Evolutionary conservation across 2,329 filamentous ascomycete species (phyloP).

Genomic region (Botrytis deweyae): DNA sequence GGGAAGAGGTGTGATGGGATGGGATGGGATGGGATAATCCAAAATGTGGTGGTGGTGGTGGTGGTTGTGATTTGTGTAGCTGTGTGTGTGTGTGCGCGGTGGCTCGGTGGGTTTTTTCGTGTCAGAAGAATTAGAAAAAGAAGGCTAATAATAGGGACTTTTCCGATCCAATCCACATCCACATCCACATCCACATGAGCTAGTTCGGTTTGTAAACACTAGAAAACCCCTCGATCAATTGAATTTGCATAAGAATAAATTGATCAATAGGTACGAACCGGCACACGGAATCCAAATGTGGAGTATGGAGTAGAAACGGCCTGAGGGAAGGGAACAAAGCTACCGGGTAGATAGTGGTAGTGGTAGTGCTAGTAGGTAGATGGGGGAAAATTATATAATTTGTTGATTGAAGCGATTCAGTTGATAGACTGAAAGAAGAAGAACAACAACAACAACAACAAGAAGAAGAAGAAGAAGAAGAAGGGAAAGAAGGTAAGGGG

Average conservation of each 20-base stretch:
- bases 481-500: background rate
- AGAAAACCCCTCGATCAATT: background rate
- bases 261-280: background rate
- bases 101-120: slow-evolving; percentile 11
- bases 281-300: background rate
- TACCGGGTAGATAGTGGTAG: background rate
- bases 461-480: background rate
- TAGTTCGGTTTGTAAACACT: background rate
- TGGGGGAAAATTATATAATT: background rate
- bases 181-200: background rate
- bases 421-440: background rate
- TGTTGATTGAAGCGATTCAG: background rate
- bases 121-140: slow-evolving; percentile 17
- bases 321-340: background rate
- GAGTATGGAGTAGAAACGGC: slow-evolving; percentile 5
- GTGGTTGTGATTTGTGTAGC: background rate
- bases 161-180: slow-evolving; percentile 11
- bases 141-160: background rate
- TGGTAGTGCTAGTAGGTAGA: background rate
- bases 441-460: background rate
- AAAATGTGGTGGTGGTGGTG: slow-evolving; percentile 7
- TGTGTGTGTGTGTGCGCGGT: slow-evolving; percentile 11
- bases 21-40: background rate
- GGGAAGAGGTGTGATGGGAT: background rate
- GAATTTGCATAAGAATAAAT: background rate